These are phyloP conservation scores for Leccinum truebloodii DNA, from an alignment of 768 basidiomycete genomes.

Conservation along the genomic window DNA sequence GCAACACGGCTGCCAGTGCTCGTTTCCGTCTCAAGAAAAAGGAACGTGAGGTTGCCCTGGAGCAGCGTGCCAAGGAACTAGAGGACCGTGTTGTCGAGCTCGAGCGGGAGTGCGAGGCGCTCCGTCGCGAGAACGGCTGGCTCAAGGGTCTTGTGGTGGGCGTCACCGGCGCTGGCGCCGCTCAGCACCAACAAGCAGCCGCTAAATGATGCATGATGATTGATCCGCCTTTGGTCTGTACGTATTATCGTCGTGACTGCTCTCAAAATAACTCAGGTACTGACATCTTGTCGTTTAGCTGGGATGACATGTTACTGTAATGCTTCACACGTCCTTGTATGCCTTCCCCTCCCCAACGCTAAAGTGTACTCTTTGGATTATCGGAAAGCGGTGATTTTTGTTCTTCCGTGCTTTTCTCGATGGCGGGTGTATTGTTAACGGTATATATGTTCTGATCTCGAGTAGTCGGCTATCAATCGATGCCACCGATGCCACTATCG, in stretches of 20 bases:
- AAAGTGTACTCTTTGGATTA: neutral
- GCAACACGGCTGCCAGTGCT: slow-evolving; percentile 92
- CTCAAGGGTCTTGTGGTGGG: slow-evolving; percentile 88
- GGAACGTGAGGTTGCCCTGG: slow-evolving; percentile 88
- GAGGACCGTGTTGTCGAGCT: slow-evolving; percentile 76
- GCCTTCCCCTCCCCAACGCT: neutral
- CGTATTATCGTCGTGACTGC: neutral
- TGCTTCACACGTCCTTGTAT: neutral
- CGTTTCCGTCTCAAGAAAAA: slow-evolving; percentile 96
- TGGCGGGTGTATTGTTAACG: slow-evolving; percentile 24
- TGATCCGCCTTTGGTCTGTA: slow-evolving; percentile 3
- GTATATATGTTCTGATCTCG: slow-evolving; percentile 4
- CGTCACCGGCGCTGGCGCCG: slow-evolving; percentile 69
- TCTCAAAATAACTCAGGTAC: neutral
- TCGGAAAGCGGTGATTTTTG: neutral
- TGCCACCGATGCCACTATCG: neutral
- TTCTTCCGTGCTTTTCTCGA: slow-evolving; percentile 1
- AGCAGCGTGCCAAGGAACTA: slow-evolving; percentile 82
- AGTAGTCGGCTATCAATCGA: neutral
- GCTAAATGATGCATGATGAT: slow-evolving; percentile 9
- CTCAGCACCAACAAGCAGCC: slow-evolving; percentile 29
- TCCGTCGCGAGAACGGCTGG: slow-evolving; percentile 91
- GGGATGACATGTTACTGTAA: neutral
- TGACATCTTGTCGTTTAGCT: slow-evolving; percentile 3
- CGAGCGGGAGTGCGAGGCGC: slow-evolving; percentile 88